Conservation (phyloP, 2,329 filamentous ascomycete genomes). For the Paecilomyces dactylethromorphus region DNA sequence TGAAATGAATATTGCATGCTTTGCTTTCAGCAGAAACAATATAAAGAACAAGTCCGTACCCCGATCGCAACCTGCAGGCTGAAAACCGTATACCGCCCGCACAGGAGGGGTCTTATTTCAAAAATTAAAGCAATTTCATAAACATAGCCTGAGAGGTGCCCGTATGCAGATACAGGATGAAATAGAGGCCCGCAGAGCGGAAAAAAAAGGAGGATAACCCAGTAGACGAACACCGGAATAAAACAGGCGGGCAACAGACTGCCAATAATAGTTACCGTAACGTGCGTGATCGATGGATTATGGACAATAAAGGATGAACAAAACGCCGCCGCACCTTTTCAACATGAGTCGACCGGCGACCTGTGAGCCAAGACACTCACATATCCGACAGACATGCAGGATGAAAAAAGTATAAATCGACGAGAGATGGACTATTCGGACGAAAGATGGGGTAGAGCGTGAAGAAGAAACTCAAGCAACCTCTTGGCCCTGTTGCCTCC, state of each 20-base stretch:
- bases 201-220: not conserved
- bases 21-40: not conserved
- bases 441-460: not conserved
- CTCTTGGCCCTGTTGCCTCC: conserved; percentile 25
- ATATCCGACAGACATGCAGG: not conserved
- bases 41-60: not conserved
- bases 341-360: not conserved
- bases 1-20: not conserved
- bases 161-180: not conserved
- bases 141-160: not conserved
- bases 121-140: not conserved
- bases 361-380: not conserved
- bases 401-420: not conserved
- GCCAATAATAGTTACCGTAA: not conserved
- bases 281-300: not conserved
- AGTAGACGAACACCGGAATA: not conserved
- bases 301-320: not conserved
- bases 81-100: not conserved
- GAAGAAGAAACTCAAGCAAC: conserved; percentile 14
- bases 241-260: not conserved
- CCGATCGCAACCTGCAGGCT: not conserved
- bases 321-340: not conserved
- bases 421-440: not conserved
- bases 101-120: not conserved
- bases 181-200: not conserved